phyloP scores from a whole-genome alignment of 2,329 filamentous ascomycete species.

The Stachybotrys chartarum region DNA sequence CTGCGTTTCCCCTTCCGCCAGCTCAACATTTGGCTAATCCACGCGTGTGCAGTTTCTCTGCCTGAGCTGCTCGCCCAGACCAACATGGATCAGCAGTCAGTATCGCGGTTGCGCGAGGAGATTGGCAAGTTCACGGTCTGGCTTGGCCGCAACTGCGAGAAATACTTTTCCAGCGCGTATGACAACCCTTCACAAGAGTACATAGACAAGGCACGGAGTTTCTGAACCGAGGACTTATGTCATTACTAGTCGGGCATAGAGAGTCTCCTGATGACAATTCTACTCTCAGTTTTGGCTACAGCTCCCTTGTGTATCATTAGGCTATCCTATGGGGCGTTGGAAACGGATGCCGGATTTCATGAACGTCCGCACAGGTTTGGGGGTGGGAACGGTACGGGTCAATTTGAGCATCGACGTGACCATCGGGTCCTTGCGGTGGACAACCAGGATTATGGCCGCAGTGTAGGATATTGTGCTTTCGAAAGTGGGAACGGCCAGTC shows the following conservation, averaged over 20 bases:
- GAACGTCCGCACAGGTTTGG: neutral
- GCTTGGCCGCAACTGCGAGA: slow-evolving; percentile 68
- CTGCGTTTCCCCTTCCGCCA: slow-evolving; percentile 3
- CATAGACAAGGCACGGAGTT: slow-evolving; percentile 55
- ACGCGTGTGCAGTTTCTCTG: slow-evolving; percentile 58
- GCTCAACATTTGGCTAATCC: slow-evolving; percentile 1
- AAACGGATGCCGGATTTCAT: neutral
- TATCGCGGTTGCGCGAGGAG: slow-evolving; percentile 82
- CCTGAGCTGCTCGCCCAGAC: slow-evolving; percentile 94
- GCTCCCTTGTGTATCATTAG: neutral
- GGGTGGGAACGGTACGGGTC: neutral
- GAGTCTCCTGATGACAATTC: too few relatives aligned
- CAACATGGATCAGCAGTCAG: slow-evolving; percentile 92
- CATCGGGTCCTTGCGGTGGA: too few relatives aligned
- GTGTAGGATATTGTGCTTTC: too few relatives aligned
- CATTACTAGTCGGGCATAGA: too few relatives aligned
- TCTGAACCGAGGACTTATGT: slow-evolving; percentile 15
- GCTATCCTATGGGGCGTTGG: neutral
- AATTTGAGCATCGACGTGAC: too few relatives aligned
- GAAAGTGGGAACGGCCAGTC: too few relatives aligned
- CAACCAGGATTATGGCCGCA: too few relatives aligned
- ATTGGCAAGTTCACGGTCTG: slow-evolving; percentile 79
- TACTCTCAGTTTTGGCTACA: too few relatives aligned
- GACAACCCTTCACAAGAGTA: slow-evolving; percentile 67
- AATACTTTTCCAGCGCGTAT: slow-evolving; percentile 73